Evolutionary conservation across 164 flowering plant genomes (phyloP).

Genomic region (Saururus chinensis): DNA sequence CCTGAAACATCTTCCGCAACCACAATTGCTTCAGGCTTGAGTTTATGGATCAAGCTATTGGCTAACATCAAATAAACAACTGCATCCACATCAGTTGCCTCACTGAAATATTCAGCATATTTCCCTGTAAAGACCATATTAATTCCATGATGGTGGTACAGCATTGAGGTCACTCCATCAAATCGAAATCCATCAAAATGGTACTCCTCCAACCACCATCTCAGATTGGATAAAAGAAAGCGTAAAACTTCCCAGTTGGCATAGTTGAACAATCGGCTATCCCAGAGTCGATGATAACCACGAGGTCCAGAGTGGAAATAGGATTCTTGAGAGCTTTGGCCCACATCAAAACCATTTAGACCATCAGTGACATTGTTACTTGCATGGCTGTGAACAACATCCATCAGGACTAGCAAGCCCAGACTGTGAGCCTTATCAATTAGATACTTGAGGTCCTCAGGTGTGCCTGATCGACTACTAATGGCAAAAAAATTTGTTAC

Average conservation of each 20-base stretch:
- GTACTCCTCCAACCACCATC: constrained; percentile 96
- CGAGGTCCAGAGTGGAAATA: constrained; percentile 87
- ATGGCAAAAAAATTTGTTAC: constrained; percentile 95
- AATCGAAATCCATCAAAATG: constrained; percentile 95
- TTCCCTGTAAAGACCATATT: constrained; percentile 70
- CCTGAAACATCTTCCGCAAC: constrained; percentile 98
- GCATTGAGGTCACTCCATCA: constrained; percentile 96
- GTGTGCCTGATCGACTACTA: constrained; percentile 97
- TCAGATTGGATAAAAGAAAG: constrained; percentile 83
- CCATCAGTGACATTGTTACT: constrained; percentile 91
- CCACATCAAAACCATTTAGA: constrained; percentile 93
- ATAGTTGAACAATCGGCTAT: constrained; percentile 88
- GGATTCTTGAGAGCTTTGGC: constrained; percentile 78
- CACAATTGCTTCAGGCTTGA: constrained; percentile 79
- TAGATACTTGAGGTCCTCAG: constrained; percentile 91
- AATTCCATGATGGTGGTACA: constrained; percentile 94
- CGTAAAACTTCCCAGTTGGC: constrained; percentile 98
- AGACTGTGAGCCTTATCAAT: constrained; percentile 94
- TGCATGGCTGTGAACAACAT: constrained; percentile 94
- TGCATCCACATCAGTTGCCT: constrained; percentile 90
- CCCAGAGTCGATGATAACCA: constrained; percentile 92
- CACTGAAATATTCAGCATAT: constrained; percentile 82
- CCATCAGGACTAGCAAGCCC: constrained; percentile 83
- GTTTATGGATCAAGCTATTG: constrained; percentile 46
- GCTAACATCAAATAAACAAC: constrained; percentile 91